Conservation (phyloP, 2,329 filamentous ascomycete genomes). For the Stagonosporopsis rhizophila region DNA sequence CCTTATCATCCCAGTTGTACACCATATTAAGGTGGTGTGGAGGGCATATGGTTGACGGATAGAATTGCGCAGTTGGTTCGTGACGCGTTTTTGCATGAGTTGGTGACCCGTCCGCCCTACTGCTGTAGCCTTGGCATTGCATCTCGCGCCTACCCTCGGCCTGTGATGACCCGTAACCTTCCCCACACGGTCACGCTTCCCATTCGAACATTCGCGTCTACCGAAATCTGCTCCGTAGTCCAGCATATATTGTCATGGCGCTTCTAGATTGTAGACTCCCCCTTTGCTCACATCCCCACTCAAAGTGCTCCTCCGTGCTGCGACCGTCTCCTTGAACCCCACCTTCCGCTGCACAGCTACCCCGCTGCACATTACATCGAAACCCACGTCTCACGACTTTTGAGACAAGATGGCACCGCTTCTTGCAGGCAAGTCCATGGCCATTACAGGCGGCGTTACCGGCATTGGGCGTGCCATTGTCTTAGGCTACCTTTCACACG, state of each 20-base stretch:
- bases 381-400: background rate
- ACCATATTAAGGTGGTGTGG: slow-evolving; percentile 27
- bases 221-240: slow-evolving; percentile 25
- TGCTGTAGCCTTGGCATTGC: slow-evolving; percentile 18
- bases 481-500: slow-evolving; percentile 78
- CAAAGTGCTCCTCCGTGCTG: background rate
- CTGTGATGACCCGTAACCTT: slow-evolving; percentile 9
- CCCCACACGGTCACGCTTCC: slow-evolving; percentile 21
- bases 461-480: slow-evolving; percentile 88
- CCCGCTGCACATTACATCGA: slow-evolving; percentile 6
- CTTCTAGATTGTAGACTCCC: slow-evolving; percentile 1
- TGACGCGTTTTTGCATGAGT: slow-evolving; percentile 20
- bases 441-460: slow-evolving; percentile 85
- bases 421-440: slow-evolving; percentile 77
- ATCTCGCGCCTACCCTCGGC: slow-evolving; percentile 22
- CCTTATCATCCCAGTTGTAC: slow-evolving; percentile 73
- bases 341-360: slow-evolving; percentile 3
- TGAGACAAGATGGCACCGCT: slow-evolving; percentile 51
- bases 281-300: background rate
- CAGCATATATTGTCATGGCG: slow-evolving; percentile 24
- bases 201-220: slow-evolving; percentile 20
- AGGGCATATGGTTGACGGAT: background rate
- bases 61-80: slow-evolving; percentile 30
- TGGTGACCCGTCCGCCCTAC: slow-evolving; percentile 30
- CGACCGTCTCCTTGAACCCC: slow-evolving; percentile 11